These are phyloP conservation scores for Dryadomyces quercus-mongolicae DNA, from an alignment of 2,329 filamentous ascomycete species.

Conservation along the genomic window DNA sequence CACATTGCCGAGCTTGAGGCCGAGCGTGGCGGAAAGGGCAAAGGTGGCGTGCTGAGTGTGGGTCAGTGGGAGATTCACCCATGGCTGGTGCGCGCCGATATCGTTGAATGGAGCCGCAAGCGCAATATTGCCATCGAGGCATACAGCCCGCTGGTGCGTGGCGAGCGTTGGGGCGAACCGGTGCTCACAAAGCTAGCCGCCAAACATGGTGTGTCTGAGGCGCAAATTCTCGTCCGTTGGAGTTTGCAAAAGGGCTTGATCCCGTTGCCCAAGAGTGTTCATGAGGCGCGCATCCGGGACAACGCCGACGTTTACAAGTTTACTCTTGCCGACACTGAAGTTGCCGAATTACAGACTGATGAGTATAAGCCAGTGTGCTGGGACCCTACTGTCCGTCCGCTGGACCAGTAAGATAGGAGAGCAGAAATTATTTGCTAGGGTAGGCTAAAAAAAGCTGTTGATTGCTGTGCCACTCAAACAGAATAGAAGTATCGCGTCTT, in stretches of 20 bases:
- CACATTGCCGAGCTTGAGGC: conserved; percentile 48
- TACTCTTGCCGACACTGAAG: conserved; percentile 42
- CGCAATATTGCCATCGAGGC: conserved; percentile 51
- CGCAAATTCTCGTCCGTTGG: conserved; percentile 72
- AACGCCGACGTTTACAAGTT: conserved; percentile 55
- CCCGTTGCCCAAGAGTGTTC: conserved; percentile 53
- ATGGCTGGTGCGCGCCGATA: conserved; percentile 70
- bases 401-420: conserved; percentile 8
- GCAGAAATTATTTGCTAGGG: background rate
- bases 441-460: background rate
- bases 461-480: background rate
- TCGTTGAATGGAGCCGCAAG: conserved; percentile 63
- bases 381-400: conserved; percentile 15
- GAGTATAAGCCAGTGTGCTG: conserved; percentile 18
- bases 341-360: conserved; percentile 30
- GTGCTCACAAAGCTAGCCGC: conserved; percentile 51
- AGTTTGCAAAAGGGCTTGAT: conserved; percentile 66
- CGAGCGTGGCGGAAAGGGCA: conserved; percentile 48
- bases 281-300: conserved; percentile 42
- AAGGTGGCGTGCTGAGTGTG: conserved; percentile 63
- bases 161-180: conserved; percentile 58
- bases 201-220: conserved; percentile 61
- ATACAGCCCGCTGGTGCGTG: conserved; percentile 50
- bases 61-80: conserved; percentile 88
- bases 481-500: background rate